Percentiles rank a stretch among this genome's conserved stretches.
phyloP scores from a whole-genome alignment of 108 stramenopile species.

The Nitzschia putrida region DNA sequence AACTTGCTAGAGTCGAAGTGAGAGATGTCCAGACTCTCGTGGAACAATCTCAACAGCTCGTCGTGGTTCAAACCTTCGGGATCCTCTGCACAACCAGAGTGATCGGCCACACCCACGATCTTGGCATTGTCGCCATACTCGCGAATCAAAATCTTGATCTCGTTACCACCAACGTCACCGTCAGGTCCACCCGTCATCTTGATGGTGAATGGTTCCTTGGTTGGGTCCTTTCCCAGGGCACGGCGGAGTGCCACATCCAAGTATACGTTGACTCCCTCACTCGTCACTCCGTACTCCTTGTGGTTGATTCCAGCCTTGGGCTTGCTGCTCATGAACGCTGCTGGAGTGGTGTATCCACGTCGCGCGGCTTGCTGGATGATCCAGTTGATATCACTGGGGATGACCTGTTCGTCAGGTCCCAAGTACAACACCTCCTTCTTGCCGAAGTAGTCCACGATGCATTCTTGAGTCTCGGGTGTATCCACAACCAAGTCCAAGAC shows the following conservation, averaged over 20 bases:
- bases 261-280: slow-evolving; percentile 94
- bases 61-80: slow-evolving; percentile 89
- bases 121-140: slow-evolving; percentile 94
- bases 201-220: slow-evolving; percentile 85
- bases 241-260: slow-evolving; percentile 90
- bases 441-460: slow-evolving; percentile 89
- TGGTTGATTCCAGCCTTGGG: slow-evolving; percentile 96
- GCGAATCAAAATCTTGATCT: slow-evolving; percentile 91
- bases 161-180: slow-evolving; percentile 98
- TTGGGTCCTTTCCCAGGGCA: slow-evolving; percentile 82
- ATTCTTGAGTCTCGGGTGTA: slow-evolving; percentile 80
- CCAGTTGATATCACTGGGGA: slow-evolving; percentile 96
- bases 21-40: slow-evolving; percentile 70
- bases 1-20: slow-evolving; percentile 82
- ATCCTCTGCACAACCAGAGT: slow-evolving; percentile 94
- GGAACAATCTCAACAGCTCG: slow-evolving; percentile 90
- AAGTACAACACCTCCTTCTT: slow-evolving; percentile 93
- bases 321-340: slow-evolving; percentile 98
- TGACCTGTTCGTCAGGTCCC: slow-evolving; percentile 99
- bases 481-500: slow-evolving; percentile 93
- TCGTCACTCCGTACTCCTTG: slow-evolving; percentile 97
- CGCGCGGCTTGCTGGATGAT: slow-evolving; percentile 88
- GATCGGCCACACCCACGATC: slow-evolving; percentile 95
- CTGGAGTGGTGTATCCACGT: slow-evolving; percentile 88
- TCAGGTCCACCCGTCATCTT: slow-evolving; percentile 98